Percentiles rank a stretch among this genome's conserved stretches.
Conservation (phyloP, 2,329 filamentous ascomycete species). For the Neurospora sp. region DNA sequence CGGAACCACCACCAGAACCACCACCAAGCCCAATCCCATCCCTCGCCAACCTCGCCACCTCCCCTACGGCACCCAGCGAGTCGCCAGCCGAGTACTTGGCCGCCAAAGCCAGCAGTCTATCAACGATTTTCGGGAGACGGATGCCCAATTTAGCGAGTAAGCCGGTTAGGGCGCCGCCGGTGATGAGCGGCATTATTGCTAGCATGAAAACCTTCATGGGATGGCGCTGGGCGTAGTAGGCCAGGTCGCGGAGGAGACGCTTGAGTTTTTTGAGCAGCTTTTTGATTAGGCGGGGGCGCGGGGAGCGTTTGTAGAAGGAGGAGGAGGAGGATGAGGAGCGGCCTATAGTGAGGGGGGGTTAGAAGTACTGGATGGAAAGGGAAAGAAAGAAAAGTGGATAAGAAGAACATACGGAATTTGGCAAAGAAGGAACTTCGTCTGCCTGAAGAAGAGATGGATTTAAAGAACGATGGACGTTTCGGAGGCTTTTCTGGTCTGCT, state of each 20-base stretch:
- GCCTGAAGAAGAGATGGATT: not conserved
- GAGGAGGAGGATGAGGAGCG: constrained; percentile 44
- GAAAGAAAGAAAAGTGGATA: not conserved
- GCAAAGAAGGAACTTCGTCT: constrained; percentile 28
- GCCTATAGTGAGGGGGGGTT: constrained; percentile 23
- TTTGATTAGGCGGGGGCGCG: constrained; percentile 68
- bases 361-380: not conserved
- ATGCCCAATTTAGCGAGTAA: constrained; percentile 73
- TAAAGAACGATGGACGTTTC: not conserved
- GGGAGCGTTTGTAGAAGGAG: constrained; percentile 70
- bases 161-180: constrained; percentile 70
- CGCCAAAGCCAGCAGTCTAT: constrained; percentile 48
- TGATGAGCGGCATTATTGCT: constrained; percentile 79
- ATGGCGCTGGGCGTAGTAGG: constrained; percentile 72
- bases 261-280: constrained; percentile 67
- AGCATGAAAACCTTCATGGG: constrained; percentile 81
- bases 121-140: constrained; percentile 55
- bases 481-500: not conserved
- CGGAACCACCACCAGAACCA: constrained; percentile 16
- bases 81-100: constrained; percentile 38
- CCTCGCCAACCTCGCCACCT: constrained; percentile 45
- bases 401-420: constrained; percentile 26
- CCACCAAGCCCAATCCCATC: constrained; percentile 12
- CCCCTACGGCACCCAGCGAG: constrained; percentile 39
- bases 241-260: constrained; percentile 69